Base-by-base conservation (phyloP, 1,139 yeast genomes). In the Candida albicans region DNA sequence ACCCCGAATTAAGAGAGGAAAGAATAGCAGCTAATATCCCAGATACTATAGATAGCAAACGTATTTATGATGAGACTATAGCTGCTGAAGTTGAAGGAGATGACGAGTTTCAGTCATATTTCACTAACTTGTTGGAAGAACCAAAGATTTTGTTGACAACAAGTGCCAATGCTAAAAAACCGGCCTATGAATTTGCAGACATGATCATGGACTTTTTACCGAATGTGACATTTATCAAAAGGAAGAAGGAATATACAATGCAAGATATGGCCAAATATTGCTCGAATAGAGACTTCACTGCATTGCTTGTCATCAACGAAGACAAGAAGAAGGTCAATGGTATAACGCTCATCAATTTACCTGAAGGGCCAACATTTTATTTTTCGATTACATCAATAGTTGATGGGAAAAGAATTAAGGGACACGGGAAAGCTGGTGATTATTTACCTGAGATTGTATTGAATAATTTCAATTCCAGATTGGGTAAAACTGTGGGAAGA, bases 321-420 rank as follows among this genome's bases (percentile, higher is more conserved):
- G 96, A 89, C 67, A 90, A 90, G 64, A 93, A 93, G 64, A 78
- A 77, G 52, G 95, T 93, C 39, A 91, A 87, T 41, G 99, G 99
- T 3, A 67, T 95, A 48, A 89, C 98, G 1, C 86, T 95, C 58
- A 85, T 93, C 50, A 96, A 91, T 67, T 74, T 93, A 49, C 99
- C 99, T 6, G 87, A 77, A 40, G 99, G 99, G 0, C 99, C 99
- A 29, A 85, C 97, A 0, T 89, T 89, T 59, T 91, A 93, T 67
- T 93, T 93, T 58, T 84, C 93, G 14, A 71, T 93, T 10, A 73
- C 91, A n/a, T 88, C 96, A 5, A 73, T 87, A 41, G 79, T 81
- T 18, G 87, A 86, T 52, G 84, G 88, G n/a, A 79, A 84, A 54
- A 73, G 79, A 52, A 88, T 93, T 45, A 64, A 72, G 14, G 96